Evolutionary conservation across 2,329 filamentous ascomycete genomes (phyloP).

Genomic region (Pseudogymnoascus sp.): DNA sequence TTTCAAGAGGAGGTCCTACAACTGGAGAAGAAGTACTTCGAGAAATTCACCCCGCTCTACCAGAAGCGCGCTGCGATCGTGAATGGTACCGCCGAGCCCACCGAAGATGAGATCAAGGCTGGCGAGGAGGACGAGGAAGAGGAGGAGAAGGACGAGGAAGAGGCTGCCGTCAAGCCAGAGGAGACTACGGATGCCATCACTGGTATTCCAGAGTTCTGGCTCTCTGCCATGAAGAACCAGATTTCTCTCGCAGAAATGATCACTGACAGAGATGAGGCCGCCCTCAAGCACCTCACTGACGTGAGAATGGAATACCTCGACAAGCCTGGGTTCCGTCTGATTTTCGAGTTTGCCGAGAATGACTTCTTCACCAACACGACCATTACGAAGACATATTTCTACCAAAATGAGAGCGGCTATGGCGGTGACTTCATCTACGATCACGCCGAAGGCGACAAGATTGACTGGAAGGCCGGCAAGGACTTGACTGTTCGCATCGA

Average conservation of each 20-base stretch:
- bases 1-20: constrained; percentile 98
- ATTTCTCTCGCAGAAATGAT: constrained; percentile 96
- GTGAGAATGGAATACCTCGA: constrained; percentile 99
- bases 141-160: constrained; percentile 49
- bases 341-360: constrained; percentile 94
- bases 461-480: constrained; percentile 90
- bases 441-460: constrained; percentile 95
- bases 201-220: constrained; percentile 98
- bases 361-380: constrained; percentile 97
- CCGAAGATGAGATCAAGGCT: constrained; percentile 76
- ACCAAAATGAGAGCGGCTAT: constrained; percentile 97
- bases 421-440: constrained; percentile 99
- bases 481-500: constrained; percentile 92
- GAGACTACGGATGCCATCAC: constrained; percentile 50
- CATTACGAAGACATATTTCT: constrained; percentile 97
- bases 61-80: constrained; percentile 89
- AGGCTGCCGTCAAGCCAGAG: constrained; percentile 41
- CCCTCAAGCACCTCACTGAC: constrained; percentile 81
- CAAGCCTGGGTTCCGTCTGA: constrained; percentile 93
- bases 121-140: constrained; percentile 76
- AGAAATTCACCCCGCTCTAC: constrained; percentile 96
- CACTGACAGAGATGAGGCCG: constrained; percentile 92
- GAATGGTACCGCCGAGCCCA: constrained; percentile 80
- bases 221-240: constrained; percentile 99
- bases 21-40: constrained; percentile 99